Evolutionary conservation across 495 filamentous ascomycete species (phyloP).

Genomic region (Penicillium bialowiezense): DNA sequence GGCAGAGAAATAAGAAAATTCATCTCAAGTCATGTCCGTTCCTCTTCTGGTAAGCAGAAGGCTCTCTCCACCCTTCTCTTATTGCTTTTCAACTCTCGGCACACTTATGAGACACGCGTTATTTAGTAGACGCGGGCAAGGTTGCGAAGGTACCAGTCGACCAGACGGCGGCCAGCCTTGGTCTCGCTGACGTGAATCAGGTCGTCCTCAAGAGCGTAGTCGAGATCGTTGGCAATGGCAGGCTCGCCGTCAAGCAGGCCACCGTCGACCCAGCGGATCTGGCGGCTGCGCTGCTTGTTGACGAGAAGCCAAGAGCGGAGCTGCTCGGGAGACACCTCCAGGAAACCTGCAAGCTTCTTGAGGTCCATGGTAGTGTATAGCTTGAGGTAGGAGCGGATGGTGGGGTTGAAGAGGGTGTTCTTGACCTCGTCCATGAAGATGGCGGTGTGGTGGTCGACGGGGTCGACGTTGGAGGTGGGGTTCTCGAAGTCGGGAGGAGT

Average conservation of each 20-base stretch:
- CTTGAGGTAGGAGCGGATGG: conserved; percentile 94
- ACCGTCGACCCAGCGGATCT: conserved; percentile 90
- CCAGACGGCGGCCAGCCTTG: conserved; percentile 92
- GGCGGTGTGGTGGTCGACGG: conserved; percentile 91
- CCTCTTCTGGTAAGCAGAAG: conserved; percentile 27
- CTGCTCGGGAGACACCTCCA: conserved; percentile 91
- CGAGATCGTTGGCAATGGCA: conserved; percentile 85
- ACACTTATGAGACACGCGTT: conserved; percentile 10
- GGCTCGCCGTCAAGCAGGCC: conserved; percentile 88
- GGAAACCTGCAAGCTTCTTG: conserved; percentile 95
- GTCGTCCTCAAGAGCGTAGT: conserved; percentile 96
- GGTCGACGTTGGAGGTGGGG: conserved; percentile 90
- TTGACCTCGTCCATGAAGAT: conserved; percentile 99
- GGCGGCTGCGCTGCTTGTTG: conserved; percentile 97
- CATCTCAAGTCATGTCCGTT: conserved; percentile 33
- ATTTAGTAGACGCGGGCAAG: conserved; percentile 83
- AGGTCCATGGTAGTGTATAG: conserved; percentile 99
- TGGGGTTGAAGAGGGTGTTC: conserved; percentile 91
- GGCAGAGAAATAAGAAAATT: conserved; percentile 27
- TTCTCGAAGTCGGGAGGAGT: conserved; percentile 96
- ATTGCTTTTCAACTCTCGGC: conserved; percentile 17
- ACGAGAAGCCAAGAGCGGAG: conserved; percentile 86
- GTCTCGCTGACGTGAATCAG: conserved; percentile 98
- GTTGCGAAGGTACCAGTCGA: conserved; percentile 99
- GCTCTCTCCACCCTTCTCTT: conserved; percentile 23